These are phyloP conservation scores for Dissophora ornata DNA, from an alignment of 192 early-diverging fungal species.

Conservation along the genomic window DNA sequence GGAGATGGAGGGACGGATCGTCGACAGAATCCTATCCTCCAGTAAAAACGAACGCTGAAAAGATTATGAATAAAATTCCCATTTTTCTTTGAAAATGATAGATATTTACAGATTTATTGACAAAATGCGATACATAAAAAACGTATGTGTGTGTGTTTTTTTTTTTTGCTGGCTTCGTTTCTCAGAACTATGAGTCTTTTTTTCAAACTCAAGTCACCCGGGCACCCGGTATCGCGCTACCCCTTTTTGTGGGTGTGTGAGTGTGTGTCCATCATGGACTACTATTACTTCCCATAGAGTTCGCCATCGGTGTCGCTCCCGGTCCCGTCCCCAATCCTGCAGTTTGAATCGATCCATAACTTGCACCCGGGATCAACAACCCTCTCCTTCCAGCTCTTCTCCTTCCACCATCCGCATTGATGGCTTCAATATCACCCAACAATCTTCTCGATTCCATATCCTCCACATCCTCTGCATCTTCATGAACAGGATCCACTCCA, in stretches of 20 bases:
- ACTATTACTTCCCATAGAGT: too few relatives aligned
- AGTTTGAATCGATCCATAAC: conserved; percentile 34
- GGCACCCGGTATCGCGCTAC: too few relatives aligned
- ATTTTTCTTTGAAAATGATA: too few relatives aligned
- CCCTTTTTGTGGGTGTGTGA: too few relatives aligned
- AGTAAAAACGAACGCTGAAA: background rate
- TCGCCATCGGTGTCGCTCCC: background rate
- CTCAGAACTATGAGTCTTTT: too few relatives aligned
- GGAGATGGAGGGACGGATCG: conserved; percentile 33
- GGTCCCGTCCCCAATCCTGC: conserved; percentile 12
- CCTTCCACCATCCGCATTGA: conserved; percentile 36
- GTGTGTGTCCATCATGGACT: too few relatives aligned
- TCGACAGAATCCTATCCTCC: conserved; percentile 3
- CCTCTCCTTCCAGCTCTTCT: conserved; percentile 34
- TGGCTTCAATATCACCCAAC: conserved; percentile 24
- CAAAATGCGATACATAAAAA: too few relatives aligned
- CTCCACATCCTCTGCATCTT: conserved; percentile 53
- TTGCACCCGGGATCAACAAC: conserved; percentile 35
- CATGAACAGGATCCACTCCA: conserved; percentile 46
- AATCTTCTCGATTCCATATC: conserved; percentile 49
- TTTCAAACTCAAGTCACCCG: too few relatives aligned
- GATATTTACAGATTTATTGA: too few relatives aligned
- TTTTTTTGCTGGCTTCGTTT: too few relatives aligned
- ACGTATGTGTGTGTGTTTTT: too few relatives aligned
- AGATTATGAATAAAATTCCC: too few relatives aligned